Conservation (phyloP, 441 rosid genomes). For the Biscutella laevigata region DNA sequence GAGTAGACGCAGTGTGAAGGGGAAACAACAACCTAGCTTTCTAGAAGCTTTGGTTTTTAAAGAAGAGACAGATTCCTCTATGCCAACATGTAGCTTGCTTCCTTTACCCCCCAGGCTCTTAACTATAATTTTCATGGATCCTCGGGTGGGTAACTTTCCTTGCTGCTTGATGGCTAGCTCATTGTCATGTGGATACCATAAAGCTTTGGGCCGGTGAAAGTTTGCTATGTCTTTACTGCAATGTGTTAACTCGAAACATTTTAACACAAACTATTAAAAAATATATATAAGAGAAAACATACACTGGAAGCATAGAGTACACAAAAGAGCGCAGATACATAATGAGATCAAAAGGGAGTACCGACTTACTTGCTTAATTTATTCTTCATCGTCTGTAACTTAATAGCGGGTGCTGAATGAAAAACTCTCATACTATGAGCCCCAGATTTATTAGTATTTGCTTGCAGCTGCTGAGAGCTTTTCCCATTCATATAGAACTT, state of each 20-base stretch:
- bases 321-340: conserved; percentile 6
- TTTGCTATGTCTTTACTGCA: conserved; percentile 89
- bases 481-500: conserved; percentile 82
- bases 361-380: conserved; percentile 92
- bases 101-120: conserved; percentile 99
- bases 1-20: conserved; percentile 8
- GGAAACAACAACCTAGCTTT: conserved; percentile 73
- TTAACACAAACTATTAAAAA: not conserved
- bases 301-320: not conserved
- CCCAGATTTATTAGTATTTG: conserved; percentile 66
- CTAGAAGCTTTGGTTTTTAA: conserved; percentile 82
- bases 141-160: conserved; percentile 70
- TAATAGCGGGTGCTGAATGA: conserved; percentile 95
- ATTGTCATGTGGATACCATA: conserved; percentile 96
- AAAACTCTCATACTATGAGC: conserved; percentile 72
- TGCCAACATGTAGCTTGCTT: conserved; percentile 79
- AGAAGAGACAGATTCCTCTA: conserved; percentile 76
- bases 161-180: conserved; percentile 89
- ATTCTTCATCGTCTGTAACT: conserved; percentile 85
- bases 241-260: conserved; percentile 14
- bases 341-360: conserved; percentile 2
- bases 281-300: not conserved
- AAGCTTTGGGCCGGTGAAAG: conserved; percentile 94
- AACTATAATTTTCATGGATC: conserved; percentile 79
- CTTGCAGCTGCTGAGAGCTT: conserved; percentile 76